phyloP scores from a whole-genome alignment of 352 stramenopile genomes.

The Aphanomyces euteiches region DNA sequence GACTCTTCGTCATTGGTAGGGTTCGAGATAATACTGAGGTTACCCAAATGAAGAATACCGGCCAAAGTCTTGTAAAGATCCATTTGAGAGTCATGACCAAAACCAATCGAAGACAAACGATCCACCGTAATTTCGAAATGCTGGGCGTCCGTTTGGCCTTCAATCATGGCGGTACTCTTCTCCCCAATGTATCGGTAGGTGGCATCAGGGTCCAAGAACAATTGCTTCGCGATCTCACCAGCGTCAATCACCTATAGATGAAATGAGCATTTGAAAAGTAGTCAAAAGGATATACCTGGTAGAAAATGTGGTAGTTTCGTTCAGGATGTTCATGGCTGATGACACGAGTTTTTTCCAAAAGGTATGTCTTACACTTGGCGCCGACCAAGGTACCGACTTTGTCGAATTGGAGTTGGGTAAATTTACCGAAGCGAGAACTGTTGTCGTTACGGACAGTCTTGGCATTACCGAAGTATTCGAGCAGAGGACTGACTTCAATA shows the following conservation, averaged over 20 bases:
- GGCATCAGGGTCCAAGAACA: conserved; percentile 50
- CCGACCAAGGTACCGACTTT: conserved; percentile 76
- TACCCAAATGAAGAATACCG: conserved; percentile 93
- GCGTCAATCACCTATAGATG: conserved; percentile 44
- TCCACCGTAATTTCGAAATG: conserved; percentile 37
- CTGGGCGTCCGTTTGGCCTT: conserved; percentile 48
- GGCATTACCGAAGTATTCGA: conserved; percentile 98
- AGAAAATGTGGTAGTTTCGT: conserved; percentile 98
- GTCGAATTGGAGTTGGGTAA: conserved; percentile 95
- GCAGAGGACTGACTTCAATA: conserved; percentile 96
- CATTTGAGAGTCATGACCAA: conserved; percentile 79
- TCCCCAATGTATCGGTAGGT: conserved; percentile 64
- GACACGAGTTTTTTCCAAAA: conserved; percentile 96
- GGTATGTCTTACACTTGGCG: conserved; percentile 93
- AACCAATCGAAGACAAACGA: conserved; percentile 68
- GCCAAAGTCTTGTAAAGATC: conserved; percentile 90
- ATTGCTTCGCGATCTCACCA: conserved; percentile 41
- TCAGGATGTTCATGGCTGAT: conserved; percentile 91
- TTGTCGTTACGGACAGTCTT: conserved; percentile 98
- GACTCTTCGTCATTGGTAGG: conserved; percentile 75
- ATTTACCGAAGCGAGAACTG: conserved; percentile 95
- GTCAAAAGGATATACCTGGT: conserved; percentile 61
- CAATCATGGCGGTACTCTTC: conserved; percentile 55
- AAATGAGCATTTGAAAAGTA: neutral
- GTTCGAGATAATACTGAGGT: conserved; percentile 82